phyloP scores from a whole-genome alignment of 2,329 filamentous ascomycete species.

The Colletotrichum tropicale region DNA sequence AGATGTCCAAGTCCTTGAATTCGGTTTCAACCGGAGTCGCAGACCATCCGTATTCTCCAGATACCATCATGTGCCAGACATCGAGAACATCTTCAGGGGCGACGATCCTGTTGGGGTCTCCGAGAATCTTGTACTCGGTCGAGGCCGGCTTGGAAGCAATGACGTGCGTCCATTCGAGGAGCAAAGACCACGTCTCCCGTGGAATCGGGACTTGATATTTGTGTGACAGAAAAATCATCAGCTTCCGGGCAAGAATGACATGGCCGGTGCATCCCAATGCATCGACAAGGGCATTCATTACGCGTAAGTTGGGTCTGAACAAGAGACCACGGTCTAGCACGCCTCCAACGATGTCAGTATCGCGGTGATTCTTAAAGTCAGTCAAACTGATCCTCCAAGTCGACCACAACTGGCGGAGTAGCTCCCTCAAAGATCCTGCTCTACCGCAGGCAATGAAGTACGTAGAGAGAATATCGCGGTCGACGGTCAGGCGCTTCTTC shows the following conservation, averaged over 20 bases:
- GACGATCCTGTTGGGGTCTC: constrained; percentile 37
- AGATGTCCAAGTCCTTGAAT: constrained; percentile 58
- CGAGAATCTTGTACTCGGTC: constrained; percentile 39
- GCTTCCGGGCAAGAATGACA: constrained; percentile 59
- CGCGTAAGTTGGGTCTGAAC: constrained; percentile 58
- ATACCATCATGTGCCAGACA: constrained; percentile 65
- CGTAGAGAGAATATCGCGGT: constrained; percentile 3
- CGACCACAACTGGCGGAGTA: neutral
- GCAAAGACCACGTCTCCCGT: constrained; percentile 64
- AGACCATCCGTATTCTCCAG: constrained; percentile 33
- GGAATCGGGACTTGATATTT: constrained; percentile 64
- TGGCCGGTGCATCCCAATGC: constrained; percentile 70
- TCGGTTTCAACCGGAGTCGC: constrained; percentile 61
- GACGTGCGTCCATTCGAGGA: constrained; percentile 72
- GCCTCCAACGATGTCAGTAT: constrained; percentile 30
- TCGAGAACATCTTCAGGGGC: constrained; percentile 47
- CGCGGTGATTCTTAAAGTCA: constrained; percentile 14
- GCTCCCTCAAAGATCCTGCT: constrained; percentile 4
- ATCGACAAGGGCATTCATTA: constrained; percentile 73
- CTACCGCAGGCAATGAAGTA: constrained; percentile 13
- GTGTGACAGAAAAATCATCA: constrained; percentile 67
- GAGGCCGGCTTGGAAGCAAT: constrained; percentile 44
- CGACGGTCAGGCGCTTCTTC: neutral
- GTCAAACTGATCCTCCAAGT: constrained; percentile 1
- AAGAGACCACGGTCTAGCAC: constrained; percentile 52